phyloP scores from a whole-genome alignment of 1,284 basidiomycete genomes.

The Cryptococcus floricola region DNA sequence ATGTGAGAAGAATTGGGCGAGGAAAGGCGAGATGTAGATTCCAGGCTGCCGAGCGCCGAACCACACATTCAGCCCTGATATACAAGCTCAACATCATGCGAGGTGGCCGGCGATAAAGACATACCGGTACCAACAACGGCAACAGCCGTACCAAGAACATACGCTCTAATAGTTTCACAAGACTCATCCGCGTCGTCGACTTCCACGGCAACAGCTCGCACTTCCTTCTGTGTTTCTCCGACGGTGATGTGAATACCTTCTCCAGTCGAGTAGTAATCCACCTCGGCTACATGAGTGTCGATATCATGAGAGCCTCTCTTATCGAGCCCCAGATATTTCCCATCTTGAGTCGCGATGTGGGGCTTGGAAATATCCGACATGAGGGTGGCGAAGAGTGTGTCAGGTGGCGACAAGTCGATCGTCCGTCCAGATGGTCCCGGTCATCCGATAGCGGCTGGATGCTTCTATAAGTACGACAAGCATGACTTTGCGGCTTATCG shows the following conservation, averaged over 20 bases:
- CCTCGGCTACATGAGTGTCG: background rate
- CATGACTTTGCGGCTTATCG: too few species aligned
- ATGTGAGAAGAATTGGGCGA: conserved; percentile 12
- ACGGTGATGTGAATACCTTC: background rate
- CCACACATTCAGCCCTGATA: conserved; percentile 10
- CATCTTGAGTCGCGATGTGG: background rate
- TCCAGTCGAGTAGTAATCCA: background rate
- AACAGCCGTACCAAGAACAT: conserved; percentile 12
- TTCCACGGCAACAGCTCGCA: conserved; percentile 12
- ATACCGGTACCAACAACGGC: conserved; percentile 1
- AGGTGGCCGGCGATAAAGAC: background rate
- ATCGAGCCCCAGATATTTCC: background rate
- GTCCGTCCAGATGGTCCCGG: too few species aligned
- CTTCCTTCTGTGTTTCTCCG: conserved; percentile 9
- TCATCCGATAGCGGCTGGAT: too few species aligned
- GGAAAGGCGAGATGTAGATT: conserved; percentile 13
- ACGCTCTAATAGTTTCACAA: conserved; percentile 40
- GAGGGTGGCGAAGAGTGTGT: background rate
- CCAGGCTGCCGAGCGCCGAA: conserved; percentile 16
- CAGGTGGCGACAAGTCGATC: too few species aligned
- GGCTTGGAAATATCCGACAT: background rate
- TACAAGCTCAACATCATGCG: background rate
- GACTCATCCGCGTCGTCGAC: conserved; percentile 10
- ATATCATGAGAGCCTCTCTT: background rate
- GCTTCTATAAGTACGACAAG: too few species aligned